Evolutionary conservation across 2,329 filamentous ascomycete species (phyloP).

Genomic region (Orbilia brochopaga): DNA sequence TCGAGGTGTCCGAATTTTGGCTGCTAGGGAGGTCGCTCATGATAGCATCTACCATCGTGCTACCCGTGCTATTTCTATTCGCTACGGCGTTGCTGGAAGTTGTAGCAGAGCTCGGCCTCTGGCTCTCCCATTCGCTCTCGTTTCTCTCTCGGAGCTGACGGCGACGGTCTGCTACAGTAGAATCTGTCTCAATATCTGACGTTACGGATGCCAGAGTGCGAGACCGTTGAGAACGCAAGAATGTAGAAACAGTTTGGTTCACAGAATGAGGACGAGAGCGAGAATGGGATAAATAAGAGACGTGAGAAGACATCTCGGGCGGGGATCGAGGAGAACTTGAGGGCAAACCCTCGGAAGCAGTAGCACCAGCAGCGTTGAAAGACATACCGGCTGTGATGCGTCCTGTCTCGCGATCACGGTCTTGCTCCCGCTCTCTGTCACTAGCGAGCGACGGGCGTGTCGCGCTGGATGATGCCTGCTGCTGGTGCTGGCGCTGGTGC

Average conservation of each 20-base stretch:
- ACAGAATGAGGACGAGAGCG: conserved; percentile 20
- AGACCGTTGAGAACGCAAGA: conserved; percentile 38
- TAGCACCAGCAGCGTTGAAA: conserved; percentile 41
- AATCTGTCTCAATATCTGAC: conserved; percentile 50
- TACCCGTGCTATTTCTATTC: conserved; percentile 36
- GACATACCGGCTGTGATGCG: conserved; percentile 51
- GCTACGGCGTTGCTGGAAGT: conserved; percentile 22
- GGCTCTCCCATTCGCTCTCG: conserved; percentile 48
- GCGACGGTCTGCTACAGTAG: conserved; percentile 48
- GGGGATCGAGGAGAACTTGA: conserved; percentile 22
- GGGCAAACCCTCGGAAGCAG: conserved; percentile 41
- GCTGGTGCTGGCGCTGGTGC: background rate
- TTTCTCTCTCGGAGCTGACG: conserved; percentile 48
- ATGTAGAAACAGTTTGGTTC: conserved; percentile 28
- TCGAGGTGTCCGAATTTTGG: conserved; percentile 26
- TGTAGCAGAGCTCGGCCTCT: conserved; percentile 33
- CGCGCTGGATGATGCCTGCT: conserved; percentile 2
- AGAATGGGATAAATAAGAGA: too few species aligned
- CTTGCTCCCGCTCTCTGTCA: conserved; percentile 43
- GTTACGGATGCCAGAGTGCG: conserved; percentile 40
- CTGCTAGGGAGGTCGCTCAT: conserved; percentile 46
- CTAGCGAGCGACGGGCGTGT: conserved; percentile 20
- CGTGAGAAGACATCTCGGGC: conserved; percentile 14
- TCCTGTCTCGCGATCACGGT: conserved; percentile 47
- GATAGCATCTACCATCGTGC: conserved; percentile 37